phyloP scores from a whole-genome alignment of 1,139 yeast species.

The Saccharomyces hybrid region DNA sequence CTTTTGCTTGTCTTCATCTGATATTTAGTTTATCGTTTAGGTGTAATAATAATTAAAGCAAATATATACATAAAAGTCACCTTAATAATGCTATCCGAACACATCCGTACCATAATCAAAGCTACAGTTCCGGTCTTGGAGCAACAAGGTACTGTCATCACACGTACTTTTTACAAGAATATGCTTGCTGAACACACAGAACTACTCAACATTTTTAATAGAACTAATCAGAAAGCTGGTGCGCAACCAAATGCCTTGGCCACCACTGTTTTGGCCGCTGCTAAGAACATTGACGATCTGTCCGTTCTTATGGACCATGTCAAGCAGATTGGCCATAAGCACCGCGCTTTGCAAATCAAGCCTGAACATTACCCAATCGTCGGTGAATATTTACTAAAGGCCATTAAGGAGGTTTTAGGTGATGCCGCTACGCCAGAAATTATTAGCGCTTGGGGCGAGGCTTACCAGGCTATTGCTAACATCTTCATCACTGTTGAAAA shows the following conservation, averaged over 20 bases:
- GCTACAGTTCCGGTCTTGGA: slow-evolving; percentile 56
- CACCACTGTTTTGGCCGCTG: slow-evolving; percentile 53
- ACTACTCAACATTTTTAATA: slow-evolving; percentile 52
- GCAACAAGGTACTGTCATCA: slow-evolving; percentile 48
- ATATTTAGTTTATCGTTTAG: not conserved
- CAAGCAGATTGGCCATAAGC: slow-evolving; percentile 55
- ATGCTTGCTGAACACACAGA: slow-evolving; percentile 50
- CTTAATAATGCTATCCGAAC: slow-evolving; percentile 23
- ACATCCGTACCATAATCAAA: slow-evolving; percentile 36
- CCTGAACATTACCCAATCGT: slow-evolving; percentile 64
- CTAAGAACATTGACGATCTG: slow-evolving; percentile 55
- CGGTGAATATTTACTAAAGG: slow-evolving; percentile 47
- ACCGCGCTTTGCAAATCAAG: slow-evolving; percentile 53
- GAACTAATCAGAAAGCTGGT: slow-evolving; percentile 47
- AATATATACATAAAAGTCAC: not conserved
- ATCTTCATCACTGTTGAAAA: slow-evolving; percentile 53
- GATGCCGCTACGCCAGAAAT: slow-evolving; percentile 47
- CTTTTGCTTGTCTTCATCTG: not conserved
- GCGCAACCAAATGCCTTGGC: slow-evolving; percentile 58
- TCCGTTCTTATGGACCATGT: slow-evolving; percentile 51
- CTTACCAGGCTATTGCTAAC: slow-evolving; percentile 59
- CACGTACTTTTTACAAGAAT: slow-evolving; percentile 46
- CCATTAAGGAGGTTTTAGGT: slow-evolving; percentile 52
- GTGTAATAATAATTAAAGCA: not conserved
- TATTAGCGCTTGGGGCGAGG: slow-evolving; percentile 53